Percentiles rank a stretch among this genome's conserved stretches.
Evolutionary conservation across 345 rosid genomes (phyloP).

Genomic region (Fremontodendron californicum): DNA sequence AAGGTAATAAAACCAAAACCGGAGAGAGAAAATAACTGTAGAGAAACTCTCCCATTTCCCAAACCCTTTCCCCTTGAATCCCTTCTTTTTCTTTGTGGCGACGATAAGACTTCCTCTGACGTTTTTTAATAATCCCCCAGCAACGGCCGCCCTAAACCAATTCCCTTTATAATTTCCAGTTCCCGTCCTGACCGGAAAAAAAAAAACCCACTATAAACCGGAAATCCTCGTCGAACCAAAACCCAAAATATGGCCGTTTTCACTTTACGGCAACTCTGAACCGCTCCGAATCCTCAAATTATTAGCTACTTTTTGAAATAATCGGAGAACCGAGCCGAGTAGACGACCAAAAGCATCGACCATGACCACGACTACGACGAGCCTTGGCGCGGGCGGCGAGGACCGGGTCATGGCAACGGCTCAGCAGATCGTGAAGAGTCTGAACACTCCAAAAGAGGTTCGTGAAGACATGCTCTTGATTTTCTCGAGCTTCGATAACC

Average conservation of each 20-base stretch:
- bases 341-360: constrained; percentile 12
- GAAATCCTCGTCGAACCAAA: background rate
- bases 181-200: background rate
- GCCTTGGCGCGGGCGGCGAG: constrained; percentile 44
- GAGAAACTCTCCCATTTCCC: background rate
- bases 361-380: constrained; percentile 41
- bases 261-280: background rate
- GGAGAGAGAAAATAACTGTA: background rate
- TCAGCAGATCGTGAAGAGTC: constrained; percentile 93
- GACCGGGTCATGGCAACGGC: constrained; percentile 97
- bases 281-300: background rate
- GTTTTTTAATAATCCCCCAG: too few relatives aligned
- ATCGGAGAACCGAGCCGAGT: background rate
- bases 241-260: background rate
- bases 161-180: background rate
- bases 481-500: constrained; percentile 91
- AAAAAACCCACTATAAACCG: too few relatives aligned
- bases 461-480: constrained; percentile 92
- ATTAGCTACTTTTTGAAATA: background rate
- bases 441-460: constrained; percentile 82
- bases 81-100: too few relatives aligned
- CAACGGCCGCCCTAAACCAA: background rate
- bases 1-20: background rate
- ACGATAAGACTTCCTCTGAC: background rate
- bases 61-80: background rate